Evolutionary conservation across 2,329 filamentous ascomycete species (phyloP), one percentile per base, ranked within the genome.

Genomic region (Apiospora kogelbergensis): DNA sequence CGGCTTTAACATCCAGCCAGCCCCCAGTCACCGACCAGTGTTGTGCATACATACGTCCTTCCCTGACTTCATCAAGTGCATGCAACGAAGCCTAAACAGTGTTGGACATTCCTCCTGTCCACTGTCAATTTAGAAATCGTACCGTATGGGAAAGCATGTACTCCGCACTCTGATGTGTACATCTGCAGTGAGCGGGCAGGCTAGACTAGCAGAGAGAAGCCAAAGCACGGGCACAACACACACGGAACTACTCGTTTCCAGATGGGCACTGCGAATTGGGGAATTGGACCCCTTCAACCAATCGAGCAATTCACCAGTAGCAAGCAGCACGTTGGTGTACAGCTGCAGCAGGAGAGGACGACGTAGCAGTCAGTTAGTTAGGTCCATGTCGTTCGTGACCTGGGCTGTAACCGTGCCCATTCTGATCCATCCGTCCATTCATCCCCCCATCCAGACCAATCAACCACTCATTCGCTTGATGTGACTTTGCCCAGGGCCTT

Each of bases 381-480:
- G 44, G 48, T 33, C 48, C 53, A 60, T 33, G 53, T 33, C 53
- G 53, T 60, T 60, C 53, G 30, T 60, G 53, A 60, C 53, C 53
- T 60, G 30, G 53, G 53, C 30, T 60, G 53, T 60, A 60, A 60
- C 53, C 53, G 53, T 60, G 53, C 53, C 53, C 53, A 60, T 60
- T 60, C n/a, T 60, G 63, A 65, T 65, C 63, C 63, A 65, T 65
- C 63, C 41, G 33, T 20, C 63, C 63, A 45, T 45, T 17, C 63
- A 33, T 45, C 63, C 63, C 63, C 63, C 60, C 63, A 44, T 30
- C 37, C 15, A 22, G 33, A 22, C 53, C 53, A 60, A 60, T 60
- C 53, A 60, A 60, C 53, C 53, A 60, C 53, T 60, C 53, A 60
- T 60, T 60, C 53, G 37, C 30, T 60, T 60, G 53, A 60, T 60